Percentiles rank a stretch among this genome's conserved stretches.
phyloP scores from a whole-genome alignment of 352 stramenopile species.

The Pythium brachiatum region DNA sequence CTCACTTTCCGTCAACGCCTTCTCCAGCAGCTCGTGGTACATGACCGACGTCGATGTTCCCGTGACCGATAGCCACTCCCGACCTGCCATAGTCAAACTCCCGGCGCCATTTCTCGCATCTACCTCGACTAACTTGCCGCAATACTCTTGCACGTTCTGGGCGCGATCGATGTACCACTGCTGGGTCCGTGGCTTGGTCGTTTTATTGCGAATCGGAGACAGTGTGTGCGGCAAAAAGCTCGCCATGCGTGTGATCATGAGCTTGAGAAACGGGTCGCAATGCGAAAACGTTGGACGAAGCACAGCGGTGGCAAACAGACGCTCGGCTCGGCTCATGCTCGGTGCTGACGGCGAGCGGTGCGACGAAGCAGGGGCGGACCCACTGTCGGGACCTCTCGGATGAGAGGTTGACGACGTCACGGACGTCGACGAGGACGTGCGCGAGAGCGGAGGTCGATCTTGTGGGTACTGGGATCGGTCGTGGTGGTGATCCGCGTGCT shows the following conservation, averaged over 20 bases:
- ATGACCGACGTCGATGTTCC: constrained; percentile 40
- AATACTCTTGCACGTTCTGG: constrained; percentile 44
- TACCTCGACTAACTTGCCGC: constrained; percentile 38
- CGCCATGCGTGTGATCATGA: constrained; percentile 54
- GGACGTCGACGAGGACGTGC: not conserved
- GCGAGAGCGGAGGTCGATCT: constrained; percentile 3
- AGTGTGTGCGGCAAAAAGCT: constrained; percentile 49
- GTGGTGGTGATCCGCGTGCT: not conserved
- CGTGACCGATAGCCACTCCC: constrained; percentile 50
- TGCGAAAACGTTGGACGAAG: constrained; percentile 45
- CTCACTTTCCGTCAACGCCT: constrained; percentile 35
- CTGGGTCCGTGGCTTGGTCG: constrained; percentile 69
- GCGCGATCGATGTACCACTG: constrained; percentile 69
- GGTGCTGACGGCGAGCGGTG: not conserved
- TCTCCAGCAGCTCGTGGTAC: constrained; percentile 48
- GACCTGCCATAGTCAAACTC: constrained; percentile 37
- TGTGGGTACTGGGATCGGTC: not conserved
- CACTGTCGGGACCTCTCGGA: not conserved
- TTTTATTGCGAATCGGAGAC: constrained; percentile 55
- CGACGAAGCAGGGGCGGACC: not conserved
- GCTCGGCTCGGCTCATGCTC: constrained; percentile 1
- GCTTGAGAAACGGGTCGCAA: constrained; percentile 42
- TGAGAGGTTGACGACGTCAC: not conserved
- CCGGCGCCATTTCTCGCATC: constrained; percentile 38
- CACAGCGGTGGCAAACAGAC: constrained; percentile 20